These are phyloP conservation scores for Hypoxylon fuscum DNA, from an alignment of 495 filamentous ascomycete species.

Conservation along the genomic window DNA sequence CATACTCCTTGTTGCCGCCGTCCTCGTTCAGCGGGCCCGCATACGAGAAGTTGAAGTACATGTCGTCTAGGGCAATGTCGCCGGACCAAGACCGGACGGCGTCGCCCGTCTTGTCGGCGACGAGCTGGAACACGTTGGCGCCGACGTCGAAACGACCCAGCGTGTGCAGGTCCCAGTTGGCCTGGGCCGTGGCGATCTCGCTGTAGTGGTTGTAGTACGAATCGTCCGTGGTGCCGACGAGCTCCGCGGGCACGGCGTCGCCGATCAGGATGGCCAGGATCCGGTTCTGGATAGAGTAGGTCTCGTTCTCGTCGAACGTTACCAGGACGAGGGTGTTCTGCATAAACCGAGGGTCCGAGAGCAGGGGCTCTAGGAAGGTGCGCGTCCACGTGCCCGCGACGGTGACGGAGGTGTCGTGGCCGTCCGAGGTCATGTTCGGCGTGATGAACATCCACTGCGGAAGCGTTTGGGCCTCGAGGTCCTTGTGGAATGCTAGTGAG, in stretches of 20 bases:
- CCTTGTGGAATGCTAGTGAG: conserved; percentile 59
- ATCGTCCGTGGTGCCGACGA: conserved; percentile 68
- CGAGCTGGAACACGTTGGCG: conserved; percentile 63
- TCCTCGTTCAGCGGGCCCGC: conserved; percentile 55
- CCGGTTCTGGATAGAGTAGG: conserved; percentile 62
- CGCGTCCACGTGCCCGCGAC: conserved; percentile 67
- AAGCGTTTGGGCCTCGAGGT: conserved; percentile 64
- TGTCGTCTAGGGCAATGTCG: conserved; percentile 38
- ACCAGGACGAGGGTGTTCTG: conserved; percentile 73
- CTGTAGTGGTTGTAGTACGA: conserved; percentile 80
- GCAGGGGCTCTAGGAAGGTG: conserved; percentile 67
- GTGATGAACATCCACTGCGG: conserved; percentile 81
- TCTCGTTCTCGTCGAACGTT: conserved; percentile 73
- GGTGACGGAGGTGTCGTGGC: conserved; percentile 72
- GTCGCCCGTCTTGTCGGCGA: conserved; percentile 55
- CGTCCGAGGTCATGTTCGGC: conserved; percentile 74
- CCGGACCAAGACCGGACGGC: conserved; percentile 46
- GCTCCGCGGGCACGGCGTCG: conserved; percentile 65
- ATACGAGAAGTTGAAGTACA: conserved; percentile 60
- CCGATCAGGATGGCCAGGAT: conserved; percentile 72
- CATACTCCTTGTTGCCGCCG: conserved; percentile 43
- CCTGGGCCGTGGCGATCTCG: conserved; percentile 67
- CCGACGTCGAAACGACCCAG: conserved; percentile 62
- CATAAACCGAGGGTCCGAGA: conserved; percentile 71
- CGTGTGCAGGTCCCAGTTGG: conserved; percentile 65